Base-by-base conservation (phyloP, 2,329 filamentous ascomycete species). In the Daldinia sp. region DNA sequence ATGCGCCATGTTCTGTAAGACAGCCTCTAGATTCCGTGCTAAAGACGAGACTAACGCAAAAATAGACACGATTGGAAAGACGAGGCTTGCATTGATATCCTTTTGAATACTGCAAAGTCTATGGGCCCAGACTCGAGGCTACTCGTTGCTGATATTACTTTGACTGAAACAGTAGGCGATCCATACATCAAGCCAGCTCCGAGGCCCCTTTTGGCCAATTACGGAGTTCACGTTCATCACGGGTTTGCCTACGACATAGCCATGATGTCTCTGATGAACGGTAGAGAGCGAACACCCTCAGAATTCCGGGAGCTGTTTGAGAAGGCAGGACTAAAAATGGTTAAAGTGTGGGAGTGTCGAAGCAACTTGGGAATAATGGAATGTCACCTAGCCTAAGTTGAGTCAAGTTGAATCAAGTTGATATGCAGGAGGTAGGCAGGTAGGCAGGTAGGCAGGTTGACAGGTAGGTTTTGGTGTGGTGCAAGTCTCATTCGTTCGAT, bases 251-350 rank as follows among this genome's bases (percentile, higher is more conserved):
- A 63, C n/a, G 64, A 68, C 45, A 66, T 68, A 59, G 59, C 61
- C 58, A 65, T 67, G 61, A 70, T 70, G 64, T 66, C 59, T 64
- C 25, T 65, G 48, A 61, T 61, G 61, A 64, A 61, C 37, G 64
- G 61, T 15, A 67, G 37, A 35, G 64, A 68, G 45, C 48, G 59
- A n/a, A 68, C 65, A 0, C 58, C 63, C 25, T 60, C 62, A 23
- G 62, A 68, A 60, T 68, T 68, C 56, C 61, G 60, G 27, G 47
- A n/a, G 10, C 30, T 70, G 17, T 65, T 69, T 10, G 59, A 66
- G 41, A 21, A 17, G 19, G 62, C 60, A 29, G 64, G 68, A 35
- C 35, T 70, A 27, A 56, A 61, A 56, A 63, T 70, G 61, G 58
- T 64, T 15, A 69, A 67, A 29, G 50, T 66, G 37, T 69, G 67